Evolutionary conservation across 805 yeast genomes (phyloP).

Genomic region (Hanseniaspora vineae): DNA sequence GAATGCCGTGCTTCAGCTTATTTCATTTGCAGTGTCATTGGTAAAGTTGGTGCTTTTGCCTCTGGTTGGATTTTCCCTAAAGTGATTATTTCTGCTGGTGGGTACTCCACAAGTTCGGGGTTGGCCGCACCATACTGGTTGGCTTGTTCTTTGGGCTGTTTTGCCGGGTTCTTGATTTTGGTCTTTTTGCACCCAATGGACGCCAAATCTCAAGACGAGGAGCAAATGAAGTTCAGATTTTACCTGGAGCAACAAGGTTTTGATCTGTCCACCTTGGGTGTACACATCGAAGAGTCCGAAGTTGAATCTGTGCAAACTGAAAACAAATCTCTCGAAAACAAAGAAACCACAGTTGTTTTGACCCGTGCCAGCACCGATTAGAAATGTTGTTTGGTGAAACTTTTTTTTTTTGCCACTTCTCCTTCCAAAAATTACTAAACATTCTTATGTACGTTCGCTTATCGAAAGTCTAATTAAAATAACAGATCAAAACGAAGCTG

Average conservation of each 20-base stretch:
- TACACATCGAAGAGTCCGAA: background rate
- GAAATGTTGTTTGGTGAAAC: too few species aligned
- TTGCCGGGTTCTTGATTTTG: constrained; percentile 35
- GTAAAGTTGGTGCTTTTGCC: constrained; percentile 86
- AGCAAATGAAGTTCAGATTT: constrained; percentile 57
- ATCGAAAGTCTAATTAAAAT: too few species aligned
- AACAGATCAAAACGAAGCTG: too few species aligned
- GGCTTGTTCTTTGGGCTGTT: constrained; percentile 3
- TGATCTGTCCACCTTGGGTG: constrained; percentile 29
- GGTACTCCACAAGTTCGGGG: constrained; percentile 39
- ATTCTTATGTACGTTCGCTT: too few species aligned
- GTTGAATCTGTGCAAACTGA: background rate
- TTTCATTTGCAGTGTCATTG: constrained; percentile 83
- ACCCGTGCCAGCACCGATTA: too few species aligned
- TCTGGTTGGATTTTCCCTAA: constrained; percentile 85
- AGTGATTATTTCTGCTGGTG: constrained; percentile 46
- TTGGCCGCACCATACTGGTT: constrained; percentile 34
- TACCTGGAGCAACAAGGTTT: constrained; percentile 59
- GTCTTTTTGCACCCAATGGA: constrained; percentile 71
- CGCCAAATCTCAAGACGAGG: constrained; percentile 69
- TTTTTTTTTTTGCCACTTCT: too few species aligned
- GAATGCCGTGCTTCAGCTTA: constrained; percentile 85
- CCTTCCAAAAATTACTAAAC: too few species aligned
- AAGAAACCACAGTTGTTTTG: too few species aligned
- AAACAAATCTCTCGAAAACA: background rate